Evolutionary conservation across 768 basidiomycete genomes (phyloP).

Genomic region (Trametes maxima): DNA sequence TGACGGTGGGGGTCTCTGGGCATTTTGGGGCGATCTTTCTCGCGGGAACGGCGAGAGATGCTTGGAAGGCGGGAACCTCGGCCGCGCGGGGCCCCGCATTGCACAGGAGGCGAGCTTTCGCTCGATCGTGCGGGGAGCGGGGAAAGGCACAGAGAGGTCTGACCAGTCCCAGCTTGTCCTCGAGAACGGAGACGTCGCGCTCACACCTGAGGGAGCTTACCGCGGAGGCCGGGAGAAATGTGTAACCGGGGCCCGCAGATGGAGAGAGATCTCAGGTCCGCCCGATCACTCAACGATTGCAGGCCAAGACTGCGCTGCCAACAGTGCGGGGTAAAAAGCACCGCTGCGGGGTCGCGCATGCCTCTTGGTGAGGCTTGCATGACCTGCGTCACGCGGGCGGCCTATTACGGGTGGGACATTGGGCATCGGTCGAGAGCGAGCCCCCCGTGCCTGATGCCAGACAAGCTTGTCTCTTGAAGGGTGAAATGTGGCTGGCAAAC

Average conservation of each 20-base stretch:
- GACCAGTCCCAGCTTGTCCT: not conserved
- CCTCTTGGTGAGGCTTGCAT: not conserved
- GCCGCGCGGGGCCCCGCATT: slow-evolving; percentile 10
- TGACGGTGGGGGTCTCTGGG: not conserved
- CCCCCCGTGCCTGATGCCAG: not conserved
- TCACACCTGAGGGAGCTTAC: not conserved
- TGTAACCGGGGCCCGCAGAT: slow-evolving; percentile 3
- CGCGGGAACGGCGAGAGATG: slow-evolving; percentile 5
- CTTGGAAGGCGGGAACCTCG: not conserved
- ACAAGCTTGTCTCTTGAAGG: not conserved
- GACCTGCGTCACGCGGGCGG: not conserved
- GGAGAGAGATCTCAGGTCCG: not conserved
- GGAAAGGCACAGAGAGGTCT: not conserved
- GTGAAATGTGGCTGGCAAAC: not conserved
- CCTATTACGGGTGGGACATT: not conserved
- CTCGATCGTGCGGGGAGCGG: slow-evolving; percentile 2
- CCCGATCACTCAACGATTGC: not conserved
- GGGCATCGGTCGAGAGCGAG: not conserved
- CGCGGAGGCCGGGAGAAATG: not conserved
- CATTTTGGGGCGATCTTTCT: slow-evolving; percentile 1
- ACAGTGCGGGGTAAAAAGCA: slow-evolving; percentile 13
- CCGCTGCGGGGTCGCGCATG: slow-evolving; percentile 1
- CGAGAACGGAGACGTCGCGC: not conserved
- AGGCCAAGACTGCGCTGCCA: slow-evolving; percentile 3
- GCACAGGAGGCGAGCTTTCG: not conserved